A percentile compares a stretch with the other conserved stretches of the same genome.
Conservation (phyloP, 2,329 filamentous ascomycete species). For the Hypoxylon sp. region DNA sequence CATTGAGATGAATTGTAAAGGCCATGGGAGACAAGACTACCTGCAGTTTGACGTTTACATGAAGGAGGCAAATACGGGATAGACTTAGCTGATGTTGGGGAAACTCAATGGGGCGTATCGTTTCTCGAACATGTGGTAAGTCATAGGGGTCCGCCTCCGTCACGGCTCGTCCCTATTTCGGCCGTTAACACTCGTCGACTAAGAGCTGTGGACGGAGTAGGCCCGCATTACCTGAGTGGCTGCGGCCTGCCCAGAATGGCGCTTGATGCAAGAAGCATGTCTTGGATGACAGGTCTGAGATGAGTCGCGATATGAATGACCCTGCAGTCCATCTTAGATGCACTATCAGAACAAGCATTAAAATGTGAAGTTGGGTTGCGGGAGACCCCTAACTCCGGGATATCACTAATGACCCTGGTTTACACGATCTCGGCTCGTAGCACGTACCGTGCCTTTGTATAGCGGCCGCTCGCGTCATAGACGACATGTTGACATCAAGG, state of each 20-base stretch:
- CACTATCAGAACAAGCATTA: constrained; percentile 17
- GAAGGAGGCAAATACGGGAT: constrained; percentile 18
- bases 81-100: constrained; percentile 17
- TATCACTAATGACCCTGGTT: constrained; percentile 15
- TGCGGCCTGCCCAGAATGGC: constrained; percentile 11
- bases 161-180: constrained; percentile 47
- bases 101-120: constrained; percentile 19
- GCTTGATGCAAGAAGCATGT: constrained; percentile 13
- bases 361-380: constrained; percentile 20
- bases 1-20: constrained; percentile 8
- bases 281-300: constrained; percentile 11
- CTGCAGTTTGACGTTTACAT: constrained; percentile 7
- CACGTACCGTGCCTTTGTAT: constrained; percentile 17
- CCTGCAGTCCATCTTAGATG: constrained; percentile 13
- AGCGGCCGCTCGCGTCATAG: constrained; percentile 11
- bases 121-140: constrained; percentile 23
- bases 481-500: not conserved
- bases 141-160: constrained; percentile 27
- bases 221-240: constrained; percentile 37
- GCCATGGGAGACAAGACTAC: constrained; percentile 2
- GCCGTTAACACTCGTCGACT: constrained; percentile 40
- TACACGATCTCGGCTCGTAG: constrained; percentile 27
- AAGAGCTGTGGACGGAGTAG: constrained; percentile 29
- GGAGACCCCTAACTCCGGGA: constrained; percentile 30
- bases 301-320: constrained; percentile 10